Evolutionary conservation across 2,329 filamentous ascomycete species (phyloP).

Genomic region (Aspergillus melleus): DNA sequence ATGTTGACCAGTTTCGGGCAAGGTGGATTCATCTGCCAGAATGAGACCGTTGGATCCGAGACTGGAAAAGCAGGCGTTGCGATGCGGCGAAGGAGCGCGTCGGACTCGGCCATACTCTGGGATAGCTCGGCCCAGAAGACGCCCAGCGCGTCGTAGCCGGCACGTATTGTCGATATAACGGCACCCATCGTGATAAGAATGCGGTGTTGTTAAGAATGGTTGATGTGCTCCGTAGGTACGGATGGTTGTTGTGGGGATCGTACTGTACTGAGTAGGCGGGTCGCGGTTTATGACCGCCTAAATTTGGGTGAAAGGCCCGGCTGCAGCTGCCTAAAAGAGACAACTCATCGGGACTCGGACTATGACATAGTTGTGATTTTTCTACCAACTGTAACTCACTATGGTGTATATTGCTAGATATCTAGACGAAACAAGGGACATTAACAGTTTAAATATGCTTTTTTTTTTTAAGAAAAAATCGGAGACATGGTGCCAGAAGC

Average conservation of each 20-base stretch:
- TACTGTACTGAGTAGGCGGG: no score
- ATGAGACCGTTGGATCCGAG: constrained; percentile 12
- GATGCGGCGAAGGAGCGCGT: constrained; percentile 11
- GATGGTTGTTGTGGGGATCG: not conserved
- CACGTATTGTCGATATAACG: not conserved
- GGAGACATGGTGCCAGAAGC: no score
- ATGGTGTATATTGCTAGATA: no score
- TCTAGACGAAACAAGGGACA: no score
- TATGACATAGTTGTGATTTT: no score
- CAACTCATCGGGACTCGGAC: no score
- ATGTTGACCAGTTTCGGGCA: constrained; percentile 20
- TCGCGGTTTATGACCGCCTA: not conserved
- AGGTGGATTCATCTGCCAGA: constrained; percentile 22
- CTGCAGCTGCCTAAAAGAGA: no score
- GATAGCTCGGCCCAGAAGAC: constrained; percentile 4
- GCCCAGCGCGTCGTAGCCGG: not conserved
- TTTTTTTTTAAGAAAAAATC: no score
- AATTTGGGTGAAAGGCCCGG: no score
- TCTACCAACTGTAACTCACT: no score
- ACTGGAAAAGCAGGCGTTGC: constrained; percentile 5
- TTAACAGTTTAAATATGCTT: no score
- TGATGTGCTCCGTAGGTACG: not conserved
- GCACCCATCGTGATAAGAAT: constrained; percentile 2
- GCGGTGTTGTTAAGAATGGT: not conserved
- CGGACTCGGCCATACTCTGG: not conserved